Conservation (phyloP, 2,329 filamentous ascomycete genomes). For the Clonostachys byssicola region DNA sequence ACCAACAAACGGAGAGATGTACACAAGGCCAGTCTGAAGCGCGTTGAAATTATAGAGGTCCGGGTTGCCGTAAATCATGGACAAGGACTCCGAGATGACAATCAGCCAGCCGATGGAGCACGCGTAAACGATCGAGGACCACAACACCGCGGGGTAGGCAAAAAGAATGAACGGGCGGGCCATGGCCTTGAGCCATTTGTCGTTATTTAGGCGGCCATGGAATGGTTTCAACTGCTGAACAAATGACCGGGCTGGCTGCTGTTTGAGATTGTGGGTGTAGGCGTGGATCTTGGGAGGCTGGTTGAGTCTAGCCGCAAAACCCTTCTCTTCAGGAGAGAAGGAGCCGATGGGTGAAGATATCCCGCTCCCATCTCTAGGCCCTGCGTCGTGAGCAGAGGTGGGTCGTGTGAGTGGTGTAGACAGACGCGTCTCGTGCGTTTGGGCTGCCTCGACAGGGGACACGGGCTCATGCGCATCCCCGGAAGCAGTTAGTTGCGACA, state of each 20-base stretch:
- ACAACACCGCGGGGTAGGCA: slow-evolving; percentile 83
- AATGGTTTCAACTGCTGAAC: slow-evolving; percentile 69
- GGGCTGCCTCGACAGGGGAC: not conserved
- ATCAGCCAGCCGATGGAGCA: slow-evolving; percentile 94
- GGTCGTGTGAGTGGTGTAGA: not conserved
- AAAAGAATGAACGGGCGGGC: slow-evolving; percentile 81
- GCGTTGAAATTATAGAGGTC: slow-evolving; percentile 76
- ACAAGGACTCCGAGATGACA: slow-evolving; percentile 83
- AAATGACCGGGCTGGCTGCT: slow-evolving; percentile 67
- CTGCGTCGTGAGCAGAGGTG: slow-evolving; percentile 1
- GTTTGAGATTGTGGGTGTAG: slow-evolving; percentile 70
- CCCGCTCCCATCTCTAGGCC: slow-evolving; percentile 2
- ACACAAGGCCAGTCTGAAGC: slow-evolving; percentile 79
- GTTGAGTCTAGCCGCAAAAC: slow-evolving; percentile 27
- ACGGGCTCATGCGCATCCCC: too few relatives aligned
- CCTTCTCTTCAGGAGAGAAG: slow-evolving; percentile 25
- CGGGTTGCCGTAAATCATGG: slow-evolving; percentile 69
- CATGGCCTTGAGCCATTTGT: slow-evolving; percentile 76
- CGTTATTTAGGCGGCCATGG: slow-evolving; percentile 72
- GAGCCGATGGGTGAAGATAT: slow-evolving; percentile 11
- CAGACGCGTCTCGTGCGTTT: not conserved
- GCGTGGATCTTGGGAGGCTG: slow-evolving; percentile 27
- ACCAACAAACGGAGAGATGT: slow-evolving; percentile 85
- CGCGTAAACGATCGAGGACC: slow-evolving; percentile 81
- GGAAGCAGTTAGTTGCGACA: too few relatives aligned